Evolutionary conservation across 2,329 filamentous ascomycete species (phyloP).

Genomic region (Pseudodiploospora longispora): DNA sequence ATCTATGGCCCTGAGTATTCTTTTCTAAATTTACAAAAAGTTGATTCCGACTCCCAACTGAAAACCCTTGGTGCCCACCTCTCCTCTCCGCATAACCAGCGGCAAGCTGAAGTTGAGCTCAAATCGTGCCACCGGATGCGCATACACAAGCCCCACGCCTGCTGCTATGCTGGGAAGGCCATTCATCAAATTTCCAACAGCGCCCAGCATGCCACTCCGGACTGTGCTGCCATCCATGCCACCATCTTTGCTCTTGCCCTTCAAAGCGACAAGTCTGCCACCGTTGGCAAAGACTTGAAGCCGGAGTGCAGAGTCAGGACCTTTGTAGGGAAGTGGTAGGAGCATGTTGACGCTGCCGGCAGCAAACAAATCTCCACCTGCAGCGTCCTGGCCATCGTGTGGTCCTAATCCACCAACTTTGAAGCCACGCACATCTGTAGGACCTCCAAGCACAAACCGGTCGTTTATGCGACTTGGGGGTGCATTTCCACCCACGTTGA

Average conservation of each 20-base stretch:
- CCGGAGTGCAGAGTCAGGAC: conserved; percentile 74
- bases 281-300: conserved; percentile 89
- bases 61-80: conserved; percentile 83
- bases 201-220: conserved; percentile 45
- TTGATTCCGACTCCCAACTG: conserved; percentile 95
- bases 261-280: conserved; percentile 73
- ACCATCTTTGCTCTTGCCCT: conserved; percentile 43
- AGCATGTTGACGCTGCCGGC: conserved; percentile 82
- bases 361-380: conserved; percentile 87
- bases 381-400: conserved; percentile 73
- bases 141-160: conserved; percentile 87
- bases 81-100: conserved; percentile 69
- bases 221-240: conserved; percentile 37
- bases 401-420: conserved; percentile 82
- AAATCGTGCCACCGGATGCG: conserved; percentile 85
- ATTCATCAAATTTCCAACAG: conserved; percentile 61
- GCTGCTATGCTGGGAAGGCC: conserved; percentile 79
- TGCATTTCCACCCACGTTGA: conserved; percentile 40
- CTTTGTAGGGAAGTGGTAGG: conserved; percentile 73
- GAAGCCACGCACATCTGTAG: conserved; percentile 92
- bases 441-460: conserved; percentile 88
- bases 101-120: conserved; percentile 94
- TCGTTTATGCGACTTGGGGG: conserved; percentile 79
- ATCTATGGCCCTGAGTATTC: not conserved
- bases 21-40: conserved; percentile 59